A percentile compares a stretch with the other conserved stretches of the same genome.
These are phyloP conservation scores for Ophiostoma piceae DNA, from an alignment of 2,329 filamentous ascomycete species.

Conservation along the genomic window DNA sequence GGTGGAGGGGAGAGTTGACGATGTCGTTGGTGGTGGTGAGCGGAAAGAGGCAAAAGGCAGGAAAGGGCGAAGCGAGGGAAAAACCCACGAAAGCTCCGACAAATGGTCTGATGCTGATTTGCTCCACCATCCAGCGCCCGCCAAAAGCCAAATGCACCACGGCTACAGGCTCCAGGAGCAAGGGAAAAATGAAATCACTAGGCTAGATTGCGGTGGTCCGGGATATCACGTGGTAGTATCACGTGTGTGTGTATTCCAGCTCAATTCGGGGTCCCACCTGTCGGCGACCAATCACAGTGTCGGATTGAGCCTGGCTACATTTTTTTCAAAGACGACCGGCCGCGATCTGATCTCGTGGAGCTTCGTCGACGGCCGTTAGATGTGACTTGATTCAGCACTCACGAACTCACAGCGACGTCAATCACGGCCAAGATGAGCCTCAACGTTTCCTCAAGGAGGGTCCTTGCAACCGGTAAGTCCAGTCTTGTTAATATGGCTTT, in stretches of 20 bases:
- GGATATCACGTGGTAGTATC: conserved; percentile 23
- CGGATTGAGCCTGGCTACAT: conserved; percentile 3
- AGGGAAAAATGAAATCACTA: conserved; percentile 18
- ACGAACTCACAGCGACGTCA: conserved; percentile 23
- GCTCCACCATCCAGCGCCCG: conserved; percentile 21
- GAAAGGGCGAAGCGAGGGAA: conserved; percentile 21
- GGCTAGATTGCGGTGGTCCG: conserved; percentile 20
- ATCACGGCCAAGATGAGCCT: conserved; percentile 53
- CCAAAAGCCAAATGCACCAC: conserved; percentile 4
- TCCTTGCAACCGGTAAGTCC: conserved; percentile 54
- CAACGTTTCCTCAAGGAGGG: conserved; percentile 57
- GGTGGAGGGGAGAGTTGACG: conserved; percentile 13
- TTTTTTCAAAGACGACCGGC: conserved; percentile 18
- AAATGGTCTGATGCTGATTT: conserved; percentile 30
- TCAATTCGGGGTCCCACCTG: background rate
- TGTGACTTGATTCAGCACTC: background rate
- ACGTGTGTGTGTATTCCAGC: conserved; percentile 13
- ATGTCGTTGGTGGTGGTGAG: conserved; percentile 13
- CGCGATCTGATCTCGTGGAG: background rate
- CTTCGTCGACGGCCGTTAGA: conserved; percentile 9
- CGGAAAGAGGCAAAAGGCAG: conserved; percentile 19
- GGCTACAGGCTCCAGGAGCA: background rate
- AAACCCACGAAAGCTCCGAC: conserved; percentile 25
- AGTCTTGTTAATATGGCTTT: conserved; percentile 5
- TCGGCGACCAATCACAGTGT: background rate